Evolutionary conservation across 2,329 filamentous ascomycete genomes (phyloP), one percentile per base, ranked within the genome.

Genomic region (Ophiostoma ulmi): DNA sequence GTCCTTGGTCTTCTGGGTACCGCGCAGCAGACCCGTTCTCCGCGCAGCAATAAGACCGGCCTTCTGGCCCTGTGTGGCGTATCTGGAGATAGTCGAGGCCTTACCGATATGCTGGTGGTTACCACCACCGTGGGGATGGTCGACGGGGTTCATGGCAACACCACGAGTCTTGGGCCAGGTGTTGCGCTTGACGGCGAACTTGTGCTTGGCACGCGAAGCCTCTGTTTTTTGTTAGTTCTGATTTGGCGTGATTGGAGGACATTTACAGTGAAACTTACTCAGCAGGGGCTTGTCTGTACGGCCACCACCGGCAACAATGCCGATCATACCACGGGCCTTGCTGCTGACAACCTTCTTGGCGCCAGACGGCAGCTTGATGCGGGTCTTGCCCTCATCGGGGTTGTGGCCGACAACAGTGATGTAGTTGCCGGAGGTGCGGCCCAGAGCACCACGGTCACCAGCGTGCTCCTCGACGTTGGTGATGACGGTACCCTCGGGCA

Each of bases 31-130:
- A 97, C 95, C 95, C 84, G 95, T 99, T 89, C 96, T 92, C 85
- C 95, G 90, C 85, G 95, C 95, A 85, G 95, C 95, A 87, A 99
- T 99, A 82, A 99, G 94, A 97, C 95, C 95, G 80, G 95, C 95
- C 90, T 99, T 99, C 88, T 99, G 95, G 91, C 95, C 95, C 85
- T 93, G 91, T 83, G 90, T 91, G 80, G 95, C 95, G 87, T 97
- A 97, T 84, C 95, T 91, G 79, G 93, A 97, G 86, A 99, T 99
- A 83, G 95, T 99, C 77, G 95, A 99, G 80, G 95, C 95, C 88
- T 99, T 98, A 91, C 95, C 94, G 81, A 97, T 97, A 86, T 99
- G 95, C 89, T 99, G 95, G 86, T 99, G 95, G 90, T 99, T 98
- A 97, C 95, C 86, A 92, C 91, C 91, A 92, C 92, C 92, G 90